Evolutionary conservation across 2,329 filamentous ascomycete genomes (phyloP).

Genomic region (Drechslerella dactyloides): DNA sequence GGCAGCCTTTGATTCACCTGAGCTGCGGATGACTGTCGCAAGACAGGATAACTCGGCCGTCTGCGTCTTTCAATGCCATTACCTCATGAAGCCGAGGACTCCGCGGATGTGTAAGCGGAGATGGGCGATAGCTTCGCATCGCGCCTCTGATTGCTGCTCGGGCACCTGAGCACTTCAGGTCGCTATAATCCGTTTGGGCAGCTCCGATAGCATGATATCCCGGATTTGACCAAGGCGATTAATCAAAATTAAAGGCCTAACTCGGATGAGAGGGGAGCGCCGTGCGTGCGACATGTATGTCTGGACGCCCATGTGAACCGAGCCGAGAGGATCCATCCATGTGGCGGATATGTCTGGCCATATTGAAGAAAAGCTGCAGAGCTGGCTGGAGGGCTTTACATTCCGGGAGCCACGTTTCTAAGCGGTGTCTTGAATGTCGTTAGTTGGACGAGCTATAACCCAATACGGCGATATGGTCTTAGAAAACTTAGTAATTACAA

Average conservation of each 20-base stretch:
- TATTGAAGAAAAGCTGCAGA: background rate
- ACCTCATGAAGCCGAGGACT: background rate
- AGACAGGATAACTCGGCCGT: slow-evolving; percentile 5
- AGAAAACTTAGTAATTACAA: no score
- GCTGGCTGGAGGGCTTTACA: background rate
- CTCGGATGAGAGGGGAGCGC: no score
- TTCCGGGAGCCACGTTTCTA: slow-evolving; percentile 41
- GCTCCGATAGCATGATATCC: slow-evolving; percentile 38
- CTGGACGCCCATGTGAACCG: slow-evolving; percentile 36
- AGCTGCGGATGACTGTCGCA: slow-evolving; percentile 18
- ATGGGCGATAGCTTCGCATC: slow-evolving; percentile 38
- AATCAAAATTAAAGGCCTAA: no score
- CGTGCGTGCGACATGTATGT: slow-evolving; percentile 10
- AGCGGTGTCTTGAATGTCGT: slow-evolving; percentile 12
- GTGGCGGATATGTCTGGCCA: background rate
- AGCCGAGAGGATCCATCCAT: slow-evolving; percentile 7
- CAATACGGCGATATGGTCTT: slow-evolving; percentile 40
- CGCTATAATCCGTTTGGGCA: slow-evolving; percentile 41
- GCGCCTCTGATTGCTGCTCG: no score
- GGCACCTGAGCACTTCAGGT: slow-evolving; percentile 24
- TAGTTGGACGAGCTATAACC: slow-evolving; percentile 13
- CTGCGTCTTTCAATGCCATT: no score
- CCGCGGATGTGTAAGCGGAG: background rate
- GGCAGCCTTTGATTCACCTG: slow-evolving; percentile 13
- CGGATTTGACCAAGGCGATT: slow-evolving; percentile 11